These are phyloP conservation scores for Camelina neglecta DNA, from an alignment of 345 rosid species.

Conservation along the genomic window DNA sequence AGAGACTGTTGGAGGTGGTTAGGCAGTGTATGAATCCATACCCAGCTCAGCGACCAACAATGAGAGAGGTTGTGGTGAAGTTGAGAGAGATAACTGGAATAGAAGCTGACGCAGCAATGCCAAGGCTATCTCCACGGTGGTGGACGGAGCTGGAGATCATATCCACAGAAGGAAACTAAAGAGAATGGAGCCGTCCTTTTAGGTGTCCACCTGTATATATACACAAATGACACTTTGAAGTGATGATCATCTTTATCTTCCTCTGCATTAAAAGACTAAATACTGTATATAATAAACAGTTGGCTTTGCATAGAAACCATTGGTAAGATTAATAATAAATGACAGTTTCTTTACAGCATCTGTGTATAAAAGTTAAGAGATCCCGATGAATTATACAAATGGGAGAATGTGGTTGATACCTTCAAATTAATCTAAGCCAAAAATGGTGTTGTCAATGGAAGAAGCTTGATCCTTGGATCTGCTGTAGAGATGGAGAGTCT, in stretches of 20 bases:
- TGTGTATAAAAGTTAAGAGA: constrained; percentile 4
- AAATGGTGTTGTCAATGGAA: constrained; percentile 45
- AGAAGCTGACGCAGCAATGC: constrained; percentile 73
- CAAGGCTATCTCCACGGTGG: constrained; percentile 86
- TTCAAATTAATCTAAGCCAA: constrained; percentile 34
- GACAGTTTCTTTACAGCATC: constrained; percentile 15
- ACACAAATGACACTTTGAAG: constrained; percentile 31
- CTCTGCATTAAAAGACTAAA: constrained; percentile 17
- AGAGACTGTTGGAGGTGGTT: constrained; percentile 62
- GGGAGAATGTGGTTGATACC: constrained; percentile 23
- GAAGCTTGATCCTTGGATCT: constrained; percentile 58
- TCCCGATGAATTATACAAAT: constrained; percentile 7
- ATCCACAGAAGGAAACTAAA: constrained; percentile 59
- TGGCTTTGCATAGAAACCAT: constrained; percentile 28
- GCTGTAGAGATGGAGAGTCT: constrained; percentile 73
- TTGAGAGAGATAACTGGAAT: constrained; percentile 73
- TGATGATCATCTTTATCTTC: constrained; percentile 33
- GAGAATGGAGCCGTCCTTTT: constrained; percentile 17
- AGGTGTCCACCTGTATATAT: constrained; percentile 39
- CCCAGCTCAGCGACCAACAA: constrained; percentile 60
- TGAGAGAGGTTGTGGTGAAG: constrained; percentile 61
- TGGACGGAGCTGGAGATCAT: constrained; percentile 96
- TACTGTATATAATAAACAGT: constrained; percentile 26
- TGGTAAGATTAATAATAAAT: constrained; percentile 21
- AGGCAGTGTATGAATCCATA: constrained; percentile 67